These are phyloP conservation scores for Bryoglossum gracile DNA, from an alignment of 495 filamentous ascomycete species.

Conservation along the genomic window DNA sequence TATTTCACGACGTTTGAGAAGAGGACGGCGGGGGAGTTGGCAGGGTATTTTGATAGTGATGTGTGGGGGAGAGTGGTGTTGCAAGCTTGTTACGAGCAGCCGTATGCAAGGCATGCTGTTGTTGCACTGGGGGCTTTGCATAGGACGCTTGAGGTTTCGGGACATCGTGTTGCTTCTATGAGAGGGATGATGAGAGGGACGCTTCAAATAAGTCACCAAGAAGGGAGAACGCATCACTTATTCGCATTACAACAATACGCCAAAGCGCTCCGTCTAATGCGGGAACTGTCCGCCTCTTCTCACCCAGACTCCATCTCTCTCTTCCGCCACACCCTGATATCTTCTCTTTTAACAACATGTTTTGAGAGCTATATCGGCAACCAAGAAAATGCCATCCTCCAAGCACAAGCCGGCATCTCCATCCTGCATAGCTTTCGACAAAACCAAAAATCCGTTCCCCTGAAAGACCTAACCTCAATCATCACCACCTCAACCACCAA, in stretches of 20 bases:
- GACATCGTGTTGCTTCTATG: not conserved
- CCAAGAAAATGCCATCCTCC: not conserved
- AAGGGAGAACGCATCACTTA: slow-evolving; percentile 11
- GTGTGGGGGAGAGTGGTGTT: slow-evolving; percentile 44
- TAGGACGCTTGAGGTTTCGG: not conserved
- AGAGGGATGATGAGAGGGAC: not conserved
- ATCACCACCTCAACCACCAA: not conserved
- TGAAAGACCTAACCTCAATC: not conserved
- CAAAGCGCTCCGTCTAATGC: slow-evolving; percentile 3
- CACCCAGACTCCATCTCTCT: not conserved
- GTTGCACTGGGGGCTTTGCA: slow-evolving; percentile 15
- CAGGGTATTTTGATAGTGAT: slow-evolving; percentile 35
- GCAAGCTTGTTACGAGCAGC: slow-evolving; percentile 11
- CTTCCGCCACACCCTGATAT: not conserved
- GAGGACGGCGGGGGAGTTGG: slow-evolving; percentile 35
- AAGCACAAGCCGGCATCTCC: not conserved
- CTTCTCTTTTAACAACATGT: slow-evolving; percentile 2
- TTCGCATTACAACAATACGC: slow-evolving; percentile 7
- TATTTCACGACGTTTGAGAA: slow-evolving; percentile 35
- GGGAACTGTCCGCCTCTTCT: not conserved
- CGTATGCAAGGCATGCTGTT: slow-evolving; percentile 14
- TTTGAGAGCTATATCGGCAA: slow-evolving; percentile 4
- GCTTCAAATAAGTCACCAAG: not conserved
- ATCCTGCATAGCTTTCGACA: not conserved
- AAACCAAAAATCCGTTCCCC: not conserved